phyloP scores from a whole-genome alignment of 768 basidiomycete species.

The Boletus tylopilopsis region DNA sequence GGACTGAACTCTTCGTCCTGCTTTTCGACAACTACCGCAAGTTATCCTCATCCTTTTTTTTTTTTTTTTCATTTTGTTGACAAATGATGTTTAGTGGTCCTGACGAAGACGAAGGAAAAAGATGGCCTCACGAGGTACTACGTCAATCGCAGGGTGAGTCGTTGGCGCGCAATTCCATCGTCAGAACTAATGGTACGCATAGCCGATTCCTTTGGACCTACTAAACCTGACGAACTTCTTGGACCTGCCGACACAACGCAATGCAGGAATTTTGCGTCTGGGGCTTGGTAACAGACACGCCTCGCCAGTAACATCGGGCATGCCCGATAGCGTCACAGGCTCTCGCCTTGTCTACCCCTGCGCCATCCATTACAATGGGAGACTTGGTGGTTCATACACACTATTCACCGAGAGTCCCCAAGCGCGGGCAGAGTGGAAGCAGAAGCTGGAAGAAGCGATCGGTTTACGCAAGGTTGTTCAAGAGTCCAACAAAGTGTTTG shows the following conservation, averaged over 20 bases:
- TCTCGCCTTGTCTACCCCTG: conserved; percentile 82
- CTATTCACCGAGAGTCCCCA: conserved; percentile 82
- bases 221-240: conserved; percentile 81
- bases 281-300: conserved; percentile 40
- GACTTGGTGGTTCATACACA: conserved; percentile 81
- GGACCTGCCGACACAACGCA: conserved; percentile 73
- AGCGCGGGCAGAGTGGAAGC: conserved; percentile 81
- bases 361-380: conserved; percentile 84
- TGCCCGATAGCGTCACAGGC: conserved; percentile 51
- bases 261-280: conserved; percentile 66
- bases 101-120: conserved; percentile 81
- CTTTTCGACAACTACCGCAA: conserved; percentile 93
- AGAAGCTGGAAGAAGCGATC: conserved; percentile 85
- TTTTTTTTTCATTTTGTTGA: too few relatives aligned
- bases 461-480: conserved; percentile 81
- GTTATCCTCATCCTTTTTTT: conserved; percentile 24
- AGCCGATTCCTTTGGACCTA: conserved; percentile 94
- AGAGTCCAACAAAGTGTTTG: conserved; percentile 93
- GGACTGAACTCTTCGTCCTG: conserved; percentile 86
- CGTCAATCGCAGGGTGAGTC: conserved; percentile 72
- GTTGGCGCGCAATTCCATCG: neutral
- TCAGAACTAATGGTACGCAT: neutral
- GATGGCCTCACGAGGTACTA: conserved; percentile 73
- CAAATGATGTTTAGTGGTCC: conserved; percentile 58
- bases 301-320: conserved; percentile 25